phyloP scores from a whole-genome alignment of 257 asterid genomes.

The Rhazya stricta region DNA sequence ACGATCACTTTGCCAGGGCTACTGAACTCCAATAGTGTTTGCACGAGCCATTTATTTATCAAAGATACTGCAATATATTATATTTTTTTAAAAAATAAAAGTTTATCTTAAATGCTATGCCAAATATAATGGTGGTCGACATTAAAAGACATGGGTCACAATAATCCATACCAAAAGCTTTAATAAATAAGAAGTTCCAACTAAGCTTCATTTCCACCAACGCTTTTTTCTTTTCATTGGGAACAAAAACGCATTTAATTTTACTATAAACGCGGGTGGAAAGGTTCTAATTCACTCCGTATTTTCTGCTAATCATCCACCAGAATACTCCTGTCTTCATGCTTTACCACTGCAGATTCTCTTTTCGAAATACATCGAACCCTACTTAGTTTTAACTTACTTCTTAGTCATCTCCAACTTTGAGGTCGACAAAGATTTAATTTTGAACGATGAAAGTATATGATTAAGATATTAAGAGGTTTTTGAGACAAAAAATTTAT shows the following conservation, averaged over 20 bases:
- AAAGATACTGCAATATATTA: constrained; percentile 11
- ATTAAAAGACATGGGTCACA: constrained; percentile 52
- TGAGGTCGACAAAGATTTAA: too few species aligned
- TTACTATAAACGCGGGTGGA: constrained; percentile 23
- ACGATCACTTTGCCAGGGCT: constrained; percentile 31
- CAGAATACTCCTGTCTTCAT: neutral
- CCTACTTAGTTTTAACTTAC: neutral
- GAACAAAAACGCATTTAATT: constrained; percentile 29
- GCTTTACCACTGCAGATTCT: neutral
- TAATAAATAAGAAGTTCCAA: constrained; percentile 24
- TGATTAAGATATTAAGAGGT: too few species aligned
- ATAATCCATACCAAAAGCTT: constrained; percentile 30
- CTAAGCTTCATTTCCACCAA: constrained; percentile 20
- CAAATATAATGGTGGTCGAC: constrained; percentile 35
- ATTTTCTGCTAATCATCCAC: constrained; percentile 16
- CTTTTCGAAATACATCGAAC: neutral
- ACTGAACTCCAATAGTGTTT: constrained; percentile 11
- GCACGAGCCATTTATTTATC: constrained; percentile 31
- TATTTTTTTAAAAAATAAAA: neutral
- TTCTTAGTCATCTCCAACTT: too few species aligned
- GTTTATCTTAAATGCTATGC: constrained; percentile 16
- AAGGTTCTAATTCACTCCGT: constrained; percentile 19
- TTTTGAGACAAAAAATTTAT: too few species aligned
- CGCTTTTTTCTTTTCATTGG: constrained; percentile 25
- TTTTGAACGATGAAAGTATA: too few species aligned